These are phyloP conservation scores for Aulographum hederae DNA, from an alignment of 2,329 filamentous ascomycete genomes.

Conservation along the genomic window DNA sequence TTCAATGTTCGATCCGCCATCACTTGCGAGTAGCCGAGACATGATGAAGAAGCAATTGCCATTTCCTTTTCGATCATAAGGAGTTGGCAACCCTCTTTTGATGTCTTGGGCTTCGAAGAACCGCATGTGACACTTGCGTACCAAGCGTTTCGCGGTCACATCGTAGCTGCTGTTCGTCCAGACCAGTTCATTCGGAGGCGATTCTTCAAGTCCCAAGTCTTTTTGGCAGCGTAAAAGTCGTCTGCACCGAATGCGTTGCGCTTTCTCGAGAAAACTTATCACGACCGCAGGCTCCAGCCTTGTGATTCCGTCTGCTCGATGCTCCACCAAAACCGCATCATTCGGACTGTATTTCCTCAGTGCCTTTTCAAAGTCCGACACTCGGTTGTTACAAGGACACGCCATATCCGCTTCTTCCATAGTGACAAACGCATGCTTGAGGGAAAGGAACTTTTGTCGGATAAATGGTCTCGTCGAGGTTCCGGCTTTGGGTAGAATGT, in stretches of 20 bases:
- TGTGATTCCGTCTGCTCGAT: too few species aligned
- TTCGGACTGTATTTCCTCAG: too few species aligned
- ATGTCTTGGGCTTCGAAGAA: constrained; percentile 27
- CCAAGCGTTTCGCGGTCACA: constrained; percentile 23
- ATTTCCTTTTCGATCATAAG: constrained; percentile 47
- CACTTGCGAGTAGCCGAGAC: constrained; percentile 14
- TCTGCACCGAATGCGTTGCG: constrained; percentile 25
- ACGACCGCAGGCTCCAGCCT: constrained; percentile 45
- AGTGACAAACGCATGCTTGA: constrained; percentile 42
- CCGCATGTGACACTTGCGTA: constrained; percentile 40
- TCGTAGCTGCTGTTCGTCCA: constrained; percentile 30
- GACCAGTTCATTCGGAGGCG: constrained; percentile 38
- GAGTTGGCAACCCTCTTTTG: constrained; percentile 28
- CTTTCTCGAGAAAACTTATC: constrained; percentile 16
- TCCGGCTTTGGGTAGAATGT: too few species aligned
- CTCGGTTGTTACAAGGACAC: constrained; percentile 26
- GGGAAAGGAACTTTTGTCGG: constrained; percentile 47
- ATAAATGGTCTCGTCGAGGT: constrained; percentile 42
- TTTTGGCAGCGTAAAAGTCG: constrained; percentile 30
- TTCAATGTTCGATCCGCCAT: too few species aligned
- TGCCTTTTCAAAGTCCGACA: constrained; percentile 9
- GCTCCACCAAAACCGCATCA: too few species aligned
- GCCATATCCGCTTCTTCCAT: constrained; percentile 34
- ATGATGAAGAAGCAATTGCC: constrained; percentile 47
- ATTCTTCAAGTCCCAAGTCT: constrained; percentile 19